Percentiles rank a stretch among this genome's conserved stretches.
Evolutionary conservation across 164 flowering plant species (phyloP).

Genomic region (Tetrastigma voinierianum): DNA sequence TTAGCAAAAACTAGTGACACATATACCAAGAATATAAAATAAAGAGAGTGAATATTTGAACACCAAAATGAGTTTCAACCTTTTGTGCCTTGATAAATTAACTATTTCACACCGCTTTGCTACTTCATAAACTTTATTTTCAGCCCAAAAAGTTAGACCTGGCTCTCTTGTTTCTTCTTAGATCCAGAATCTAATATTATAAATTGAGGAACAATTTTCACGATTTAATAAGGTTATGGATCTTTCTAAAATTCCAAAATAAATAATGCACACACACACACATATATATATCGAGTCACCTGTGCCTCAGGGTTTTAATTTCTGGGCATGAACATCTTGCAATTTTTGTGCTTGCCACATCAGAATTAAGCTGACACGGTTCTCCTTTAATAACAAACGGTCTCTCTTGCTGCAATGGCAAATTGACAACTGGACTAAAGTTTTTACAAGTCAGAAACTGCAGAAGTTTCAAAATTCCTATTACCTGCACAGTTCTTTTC

Average conservation of each 20-base stretch:
- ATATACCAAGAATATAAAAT: neutral
- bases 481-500: constrained; percentile 84
- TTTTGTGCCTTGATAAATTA: constrained; percentile 93
- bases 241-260: neutral
- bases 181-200: constrained; percentile 69
- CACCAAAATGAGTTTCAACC: constrained; percentile 37
- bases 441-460: neutral
- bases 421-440: constrained; percentile 8
- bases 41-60: constrained; percentile 1
- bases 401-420: constrained; percentile 76
- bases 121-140: constrained; percentile 97
- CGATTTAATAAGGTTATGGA: too few species aligned
- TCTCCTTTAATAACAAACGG: constrained; percentile 79
- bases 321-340: constrained; percentile 86
- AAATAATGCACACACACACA: neutral
- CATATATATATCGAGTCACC: constrained; percentile 34
- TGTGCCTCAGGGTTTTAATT: constrained; percentile 92
- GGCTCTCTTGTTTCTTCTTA: constrained; percentile 95
- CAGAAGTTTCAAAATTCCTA: constrained; percentile 7
- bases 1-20: constrained; percentile 4
- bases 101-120: constrained; percentile 87
- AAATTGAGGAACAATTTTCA: neutral
- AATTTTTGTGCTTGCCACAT: constrained; percentile 90
- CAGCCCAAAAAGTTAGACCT: constrained; percentile 89
- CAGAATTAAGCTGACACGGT: constrained; percentile 67